These are phyloP conservation scores for Paramecium sonneborni DNA, from an alignment of 73 alveolate genomes.

Conservation along the genomic window DNA sequence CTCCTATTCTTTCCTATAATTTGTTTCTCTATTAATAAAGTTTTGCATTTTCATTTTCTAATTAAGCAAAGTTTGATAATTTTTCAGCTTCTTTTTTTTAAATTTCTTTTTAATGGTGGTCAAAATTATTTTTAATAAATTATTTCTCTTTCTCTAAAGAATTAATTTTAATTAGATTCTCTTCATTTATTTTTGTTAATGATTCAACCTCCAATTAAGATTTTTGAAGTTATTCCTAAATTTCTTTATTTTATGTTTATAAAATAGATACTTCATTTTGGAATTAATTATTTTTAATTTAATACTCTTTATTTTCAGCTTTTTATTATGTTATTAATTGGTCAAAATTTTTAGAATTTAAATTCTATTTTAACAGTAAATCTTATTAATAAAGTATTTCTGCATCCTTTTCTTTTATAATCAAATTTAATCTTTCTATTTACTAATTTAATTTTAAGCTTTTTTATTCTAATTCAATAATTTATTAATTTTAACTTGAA, in stretches of 20 bases:
- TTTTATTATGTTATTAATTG: background rate
- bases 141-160: background rate
- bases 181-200: background rate
- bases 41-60: conserved; percentile 14
- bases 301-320: background rate
- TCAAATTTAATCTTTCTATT: background rate
- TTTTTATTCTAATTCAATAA: background rate
- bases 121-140: background rate
- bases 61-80: background rate
- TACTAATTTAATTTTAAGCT: background rate
- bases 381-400: background rate
- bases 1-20: background rate
- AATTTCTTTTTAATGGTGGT: background rate
- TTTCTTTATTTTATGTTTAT: background rate
- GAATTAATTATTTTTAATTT: background rate
- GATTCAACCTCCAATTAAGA: background rate
- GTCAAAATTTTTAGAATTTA: background rate
- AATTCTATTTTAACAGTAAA: background rate
- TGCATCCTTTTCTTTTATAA: background rate
- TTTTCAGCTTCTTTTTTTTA: background rate
- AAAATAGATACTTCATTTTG: background rate
- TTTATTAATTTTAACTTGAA: background rate
- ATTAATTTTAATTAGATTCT: background rate
- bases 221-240: background rate
- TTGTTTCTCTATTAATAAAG: background rate